phyloP scores from a whole-genome alignment of 306 rosid species.

The Vicia faba region DNA sequence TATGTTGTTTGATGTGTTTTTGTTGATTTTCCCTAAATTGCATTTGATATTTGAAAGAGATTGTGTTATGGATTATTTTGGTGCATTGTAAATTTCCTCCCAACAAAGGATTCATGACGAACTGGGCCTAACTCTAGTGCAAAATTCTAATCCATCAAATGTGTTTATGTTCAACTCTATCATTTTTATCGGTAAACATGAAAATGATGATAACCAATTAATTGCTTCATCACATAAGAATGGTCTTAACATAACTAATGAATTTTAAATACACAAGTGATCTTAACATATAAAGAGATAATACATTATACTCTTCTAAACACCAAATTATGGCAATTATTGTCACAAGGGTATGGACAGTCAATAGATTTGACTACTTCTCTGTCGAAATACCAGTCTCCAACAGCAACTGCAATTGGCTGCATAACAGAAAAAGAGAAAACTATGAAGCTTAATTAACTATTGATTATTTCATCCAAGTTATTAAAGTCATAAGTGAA shows the following conservation, averaged over 20 bases:
- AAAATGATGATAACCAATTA: conserved; percentile 17
- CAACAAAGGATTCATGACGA: no score
- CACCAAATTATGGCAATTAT: conserved; percentile 77
- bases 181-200: conserved; percentile 25
- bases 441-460: conserved; percentile 8
- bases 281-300: conserved; percentile 15
- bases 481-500: neutral
- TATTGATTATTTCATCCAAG: neutral
- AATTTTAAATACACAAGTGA: conserved; percentile 37
- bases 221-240: conserved; percentile 14
- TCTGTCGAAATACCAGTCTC: conserved; percentile 91
- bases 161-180: no score
- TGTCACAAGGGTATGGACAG: conserved; percentile 95
- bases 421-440: conserved; percentile 37
- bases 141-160: no score
- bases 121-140: no score
- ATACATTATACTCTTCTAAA: conserved; percentile 60
- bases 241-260: conserved; percentile 32
- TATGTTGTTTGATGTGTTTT: no score
- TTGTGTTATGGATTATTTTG: no score
- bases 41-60: no score
- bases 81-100: no score
- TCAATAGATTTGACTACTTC: conserved; percentile 65
- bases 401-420: conserved; percentile 84
- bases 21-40: no score